Base-by-base conservation (phyloP, 768 basidiomycete genomes). In the Lentinula lateritia region DNA sequence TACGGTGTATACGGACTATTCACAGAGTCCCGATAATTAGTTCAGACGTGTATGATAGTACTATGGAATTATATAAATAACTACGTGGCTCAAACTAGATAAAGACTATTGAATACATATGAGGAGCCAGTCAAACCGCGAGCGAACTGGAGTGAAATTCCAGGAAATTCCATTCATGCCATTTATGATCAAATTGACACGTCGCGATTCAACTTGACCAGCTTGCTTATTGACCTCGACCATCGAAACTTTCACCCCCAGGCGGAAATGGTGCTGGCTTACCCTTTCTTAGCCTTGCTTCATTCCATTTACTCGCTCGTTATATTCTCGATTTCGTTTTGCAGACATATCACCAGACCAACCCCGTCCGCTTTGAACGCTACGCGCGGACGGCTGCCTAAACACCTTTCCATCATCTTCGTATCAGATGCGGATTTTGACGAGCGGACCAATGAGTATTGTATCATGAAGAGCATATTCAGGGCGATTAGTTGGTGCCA, bases 391-490 rank as follows among this genome's bases (percentile, higher is more conserved):
- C 84, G 86, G 67, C 67, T 81, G 52, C 91, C 91, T 2, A 74
- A 74, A 54, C 90, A 92, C 66, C 76, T 93, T 38, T 87, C 88
- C 23, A 66, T 93, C 48, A 70, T 88, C 58, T 79, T 93, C 52
- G 79, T 83, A 12, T 71, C 78, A n/a, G 74, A 81, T 60, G 65
- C 77, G 18, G 69, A 71, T 7, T 66, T 70, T n/a, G 67, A 75
- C 43, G 60, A 59, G 3, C 74, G 78, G 20, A 70, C 71, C 34
- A 70, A 76, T 3, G 78, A 80, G 60, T 70, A 71, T 18, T 74
- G 71, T 41, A 71, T 90, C 55, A 70, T 85, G 16, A 77, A 84
- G 64, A 85, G 81, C 64, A 76, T 88, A 9, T 71, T 81, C 54
- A 76, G 76, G 50, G 79, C 79, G 12, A 80, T 81, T 8, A 70